Base-by-base conservation (phyloP, 2,329 filamentous ascomycete genomes). In the Cyclaneusma minus region DNA sequence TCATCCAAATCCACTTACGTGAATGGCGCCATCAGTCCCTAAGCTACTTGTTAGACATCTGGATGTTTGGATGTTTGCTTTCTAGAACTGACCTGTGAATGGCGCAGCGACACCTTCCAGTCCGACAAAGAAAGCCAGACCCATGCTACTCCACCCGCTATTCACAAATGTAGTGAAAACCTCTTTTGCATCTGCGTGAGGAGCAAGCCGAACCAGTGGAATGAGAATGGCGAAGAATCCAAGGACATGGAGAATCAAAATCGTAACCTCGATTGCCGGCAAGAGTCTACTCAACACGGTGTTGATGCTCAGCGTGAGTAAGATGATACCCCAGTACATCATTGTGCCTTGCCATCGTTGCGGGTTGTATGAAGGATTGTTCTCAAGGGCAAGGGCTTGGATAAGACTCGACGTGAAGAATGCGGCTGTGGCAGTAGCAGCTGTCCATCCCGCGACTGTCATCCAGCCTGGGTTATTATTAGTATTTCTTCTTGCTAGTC, bases 381-480 rank as follows among this genome's bases (percentile, higher is more conserved):
- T 34, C 63, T 55, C 29, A 40, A 56, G 16, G 63, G 38, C 43
- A 64, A 63, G 37, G 63, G 25, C 54, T 48, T 36, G 62, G 56
- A 31, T 54, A 63, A 12, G 49, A 42, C 29, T 51, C 38, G 31
- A 55, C 50, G 5, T 41, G 43, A 35, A 60, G 55, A 41, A 60
- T 52, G 11, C 55, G 55, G 13, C 77, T n/a, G 76, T 67, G n/a
- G 83, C 58, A 0, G 78, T 83, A 39, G 85, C 85, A 37, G 75
- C 82, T 48, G 83, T 75, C 52, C 84, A 84, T 31, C 80, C 80
- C 27, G 82, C 70, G 11, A 81, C 65, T 45, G 79, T 84, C 13
- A 75, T 58, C 77, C 77, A 84, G 33, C 77, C 77, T 37, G 71
- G 77, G 33, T n/a, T n/a, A n/a, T n/a, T n/a, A n/a, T n/a, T n/a